Conservation (phyloP, 129 eudicot species). For the Smallanthus sonchifolius region DNA sequence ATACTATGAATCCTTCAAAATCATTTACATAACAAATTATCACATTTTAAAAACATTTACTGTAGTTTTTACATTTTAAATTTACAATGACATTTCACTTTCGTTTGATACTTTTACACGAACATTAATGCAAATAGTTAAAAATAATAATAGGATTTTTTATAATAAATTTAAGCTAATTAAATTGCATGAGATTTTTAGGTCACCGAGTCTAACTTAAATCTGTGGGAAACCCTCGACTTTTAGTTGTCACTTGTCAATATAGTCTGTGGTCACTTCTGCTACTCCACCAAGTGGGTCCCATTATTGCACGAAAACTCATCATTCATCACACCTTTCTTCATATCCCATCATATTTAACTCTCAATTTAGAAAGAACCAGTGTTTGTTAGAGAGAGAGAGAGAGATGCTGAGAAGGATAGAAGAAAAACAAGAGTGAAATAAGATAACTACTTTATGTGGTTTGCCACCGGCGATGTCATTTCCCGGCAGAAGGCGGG, state of each 20-base stretch:
- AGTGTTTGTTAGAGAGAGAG: background rate
- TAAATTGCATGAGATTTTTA: background rate
- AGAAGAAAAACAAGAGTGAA: constrained; percentile 4
- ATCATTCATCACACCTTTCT: constrained; percentile 11
- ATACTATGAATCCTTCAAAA: no score
- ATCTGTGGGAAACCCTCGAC: background rate
- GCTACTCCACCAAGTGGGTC: constrained; percentile 21
- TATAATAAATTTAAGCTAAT: no score
- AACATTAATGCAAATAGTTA: no score
- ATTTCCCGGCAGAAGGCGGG: constrained; percentile 35
- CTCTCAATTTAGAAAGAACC: constrained; percentile 13
- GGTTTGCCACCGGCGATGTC: constrained; percentile 27
- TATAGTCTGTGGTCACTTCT: background rate
- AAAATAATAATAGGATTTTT: no score
- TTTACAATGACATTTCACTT: no score
- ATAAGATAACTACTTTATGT: constrained; percentile 37
- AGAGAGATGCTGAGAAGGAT: background rate
- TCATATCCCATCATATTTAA: constrained; percentile 28
- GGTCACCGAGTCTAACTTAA: background rate
- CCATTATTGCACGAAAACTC: constrained; percentile 24
- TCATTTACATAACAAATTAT: no score
- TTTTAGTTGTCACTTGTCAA: background rate
- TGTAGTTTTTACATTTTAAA: no score
- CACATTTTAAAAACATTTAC: no score
- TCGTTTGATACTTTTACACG: no score